A percentile compares a stretch with the other conserved stretches of the same genome.
phyloP scores from a whole-genome alignment of 208 protist genomes.

The Zelonia costaricensis region DNA sequence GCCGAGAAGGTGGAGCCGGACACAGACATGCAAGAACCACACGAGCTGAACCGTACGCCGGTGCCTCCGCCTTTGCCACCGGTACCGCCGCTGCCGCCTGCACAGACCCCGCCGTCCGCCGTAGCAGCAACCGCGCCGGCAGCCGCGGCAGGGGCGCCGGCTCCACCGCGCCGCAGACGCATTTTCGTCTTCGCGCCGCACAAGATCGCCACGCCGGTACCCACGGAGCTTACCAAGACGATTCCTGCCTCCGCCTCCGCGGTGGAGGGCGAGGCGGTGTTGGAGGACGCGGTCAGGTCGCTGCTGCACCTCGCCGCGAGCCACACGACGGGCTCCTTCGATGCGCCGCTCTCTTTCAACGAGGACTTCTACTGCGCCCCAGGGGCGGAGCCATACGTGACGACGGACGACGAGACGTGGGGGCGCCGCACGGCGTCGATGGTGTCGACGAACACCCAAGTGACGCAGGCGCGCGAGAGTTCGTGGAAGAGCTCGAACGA shows the following conservation, averaged over 20 bases:
- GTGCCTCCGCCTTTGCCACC: too few relatives aligned
- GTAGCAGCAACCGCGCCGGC: too few relatives aligned
- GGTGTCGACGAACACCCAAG: conserved; percentile 19
- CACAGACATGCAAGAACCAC: too few relatives aligned
- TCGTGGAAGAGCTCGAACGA: conserved; percentile 25
- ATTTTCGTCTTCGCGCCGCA: conserved; percentile 18
- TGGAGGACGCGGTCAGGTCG: background rate
- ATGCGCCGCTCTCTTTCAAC: conserved; percentile 20
- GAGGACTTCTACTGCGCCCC: conserved; percentile 18
- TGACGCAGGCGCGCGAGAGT: conserved; percentile 23
- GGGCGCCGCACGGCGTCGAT: conserved; percentile 11
- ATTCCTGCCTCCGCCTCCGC: background rate
- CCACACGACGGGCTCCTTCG: conserved; percentile 12
- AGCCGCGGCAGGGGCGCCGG: too few relatives aligned
- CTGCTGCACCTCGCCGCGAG: conserved; percentile 8
- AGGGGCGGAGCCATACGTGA: background rate
- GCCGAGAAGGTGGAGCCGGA: too few relatives aligned
- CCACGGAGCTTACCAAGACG: conserved; percentile 4
- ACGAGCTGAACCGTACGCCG: too few relatives aligned
- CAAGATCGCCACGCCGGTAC: background rate
- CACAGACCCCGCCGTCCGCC: too few relatives aligned
- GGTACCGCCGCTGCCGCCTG: too few relatives aligned
- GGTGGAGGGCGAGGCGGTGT: conserved; percentile 2
- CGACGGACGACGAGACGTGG: conserved; percentile 7
- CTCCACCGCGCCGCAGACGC: conserved; percentile 5